Conservation (phyloP, 2,329 filamentous ascomycete species). For the Periconia macrospinosa region DNA sequence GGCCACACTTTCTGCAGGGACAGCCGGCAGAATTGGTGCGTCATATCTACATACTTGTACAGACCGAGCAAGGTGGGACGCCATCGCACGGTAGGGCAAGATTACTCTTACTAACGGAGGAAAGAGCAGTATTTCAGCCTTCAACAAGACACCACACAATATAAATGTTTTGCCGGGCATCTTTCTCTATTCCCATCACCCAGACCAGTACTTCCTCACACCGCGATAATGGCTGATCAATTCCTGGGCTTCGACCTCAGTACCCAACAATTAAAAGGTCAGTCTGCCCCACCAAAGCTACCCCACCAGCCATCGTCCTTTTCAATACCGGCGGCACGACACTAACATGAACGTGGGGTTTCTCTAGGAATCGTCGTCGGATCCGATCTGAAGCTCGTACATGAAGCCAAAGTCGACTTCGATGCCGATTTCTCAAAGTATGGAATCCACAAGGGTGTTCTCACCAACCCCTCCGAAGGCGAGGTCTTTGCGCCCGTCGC, state of each 20-base stretch:
- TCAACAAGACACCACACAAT: conserved; percentile 8
- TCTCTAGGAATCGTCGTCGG: conserved; percentile 75
- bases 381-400: conserved; percentile 76
- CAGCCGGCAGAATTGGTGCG: conserved; percentile 37
- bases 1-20: conserved; percentile 21
- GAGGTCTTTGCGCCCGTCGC: conserved; percentile 93
- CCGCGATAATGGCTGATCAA: conserved; percentile 50
- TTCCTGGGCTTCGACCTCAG: conserved; percentile 96
- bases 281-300: conserved; percentile 30
- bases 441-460: conserved; percentile 83
- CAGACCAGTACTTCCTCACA: neutral
- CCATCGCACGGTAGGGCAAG: neutral
- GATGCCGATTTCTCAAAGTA: conserved; percentile 75
- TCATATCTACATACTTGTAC: too few relatives aligned
- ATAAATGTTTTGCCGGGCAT: conserved; percentile 14
- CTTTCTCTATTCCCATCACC: neutral
- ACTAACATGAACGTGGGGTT: conserved; percentile 5
- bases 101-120: conserved; percentile 3
- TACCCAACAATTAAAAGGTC: conserved; percentile 93
- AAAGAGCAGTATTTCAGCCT: conserved; percentile 15
- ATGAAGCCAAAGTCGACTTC: conserved; percentile 92
- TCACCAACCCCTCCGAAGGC: conserved; percentile 76
- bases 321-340: neutral
- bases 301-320: conserved; percentile 24
- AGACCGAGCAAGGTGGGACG: neutral